Base-by-base conservation (phyloP, 2,329 filamentous ascomycete genomes). In the Trichoderma pleuroti region DNA sequence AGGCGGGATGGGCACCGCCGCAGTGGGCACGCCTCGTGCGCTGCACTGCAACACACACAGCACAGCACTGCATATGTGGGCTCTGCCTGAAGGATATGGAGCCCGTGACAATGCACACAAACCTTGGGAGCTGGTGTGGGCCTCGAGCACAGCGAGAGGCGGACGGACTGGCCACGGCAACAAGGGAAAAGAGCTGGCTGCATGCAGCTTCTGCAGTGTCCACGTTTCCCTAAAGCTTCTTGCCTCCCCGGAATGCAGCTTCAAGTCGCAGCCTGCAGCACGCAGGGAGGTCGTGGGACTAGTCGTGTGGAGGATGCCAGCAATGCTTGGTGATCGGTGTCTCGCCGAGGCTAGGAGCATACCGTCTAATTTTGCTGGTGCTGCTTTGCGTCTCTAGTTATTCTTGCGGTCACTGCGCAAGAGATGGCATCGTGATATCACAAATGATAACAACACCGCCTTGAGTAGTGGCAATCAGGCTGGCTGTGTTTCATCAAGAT, bases 1-100 rank as follows among this genome's bases (percentile, higher is more conserved):
- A 71, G 73, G 73, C 73, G 73, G 73, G 64, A 70, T 69, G 67
- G 70, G 56, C 70, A 62, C 64, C 65, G 65, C 64, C 64, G 61
- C 63, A 62, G 56, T 46, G 63, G 63, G 57, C 70, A 56, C 64
- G 56, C 70, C 70, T 71, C 64, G 67, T 69, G 67, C 57, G 57
- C 59, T 63, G 67, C 67, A 21, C 42, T 69, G 67, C 59, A 42
- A 56, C 66, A 61, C n/a, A n/a, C 59, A 61, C 59, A 54, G 57
- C 67, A 63, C 49, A 54, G 67, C 67, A 69, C 59, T 30, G 66
- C 66, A 68, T 60, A 54, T 57, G 32, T 56, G 52, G 46, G 54
- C 52, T 52, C 21, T 30, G 28, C 18, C 56, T 30, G 16, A 24
- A 57, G 14, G 32, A 49, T 28, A 59, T 57, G 64, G 64, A 67